phyloP scores from a whole-genome alignment of 805 yeast genomes.

The Saccharomycopsis capsularis region DNA sequence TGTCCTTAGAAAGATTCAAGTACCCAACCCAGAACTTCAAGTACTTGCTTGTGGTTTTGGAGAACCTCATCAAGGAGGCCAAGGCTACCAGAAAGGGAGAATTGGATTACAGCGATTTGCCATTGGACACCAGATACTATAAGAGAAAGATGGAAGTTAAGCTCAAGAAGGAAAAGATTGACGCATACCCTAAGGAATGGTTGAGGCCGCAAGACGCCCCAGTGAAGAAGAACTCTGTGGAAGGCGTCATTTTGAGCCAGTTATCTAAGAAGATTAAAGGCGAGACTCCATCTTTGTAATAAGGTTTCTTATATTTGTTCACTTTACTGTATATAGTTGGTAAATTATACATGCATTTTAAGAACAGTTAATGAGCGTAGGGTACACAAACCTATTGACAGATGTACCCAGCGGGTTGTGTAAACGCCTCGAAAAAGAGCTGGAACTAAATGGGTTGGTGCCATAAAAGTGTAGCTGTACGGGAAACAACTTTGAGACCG shows the following conservation, averaged over 20 bases:
- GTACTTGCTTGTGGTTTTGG: conserved; percentile 56
- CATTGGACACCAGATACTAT: conserved; percentile 64
- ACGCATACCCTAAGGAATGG: conserved; percentile 77
- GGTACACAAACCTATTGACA: no score
- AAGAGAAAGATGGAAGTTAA: conserved; percentile 34
- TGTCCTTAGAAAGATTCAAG: conserved; percentile 57
- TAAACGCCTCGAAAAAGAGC: no score
- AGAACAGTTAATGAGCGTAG: no score
- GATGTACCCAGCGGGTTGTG: no score
- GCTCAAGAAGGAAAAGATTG: conserved; percentile 32
- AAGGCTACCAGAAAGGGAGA: conserved; percentile 39
- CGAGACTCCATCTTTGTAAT: no score
- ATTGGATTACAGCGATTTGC: conserved; percentile 68
- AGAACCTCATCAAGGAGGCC: conserved; percentile 55
- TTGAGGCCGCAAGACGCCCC: conserved; percentile 67
- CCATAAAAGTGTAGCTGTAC: no score
- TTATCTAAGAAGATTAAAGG: background rate
- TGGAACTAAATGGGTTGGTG: no score
- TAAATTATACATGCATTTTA: no score
- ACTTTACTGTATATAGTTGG: no score
- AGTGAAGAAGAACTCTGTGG: conserved; percentile 26
- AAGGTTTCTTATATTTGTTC: no score
- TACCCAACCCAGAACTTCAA: conserved; percentile 86
- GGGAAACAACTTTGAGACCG: no score
- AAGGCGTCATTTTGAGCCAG: conserved; percentile 2